Conservation (phyloP, 345 rosid species). For the Alliaria petiolata region DNA sequence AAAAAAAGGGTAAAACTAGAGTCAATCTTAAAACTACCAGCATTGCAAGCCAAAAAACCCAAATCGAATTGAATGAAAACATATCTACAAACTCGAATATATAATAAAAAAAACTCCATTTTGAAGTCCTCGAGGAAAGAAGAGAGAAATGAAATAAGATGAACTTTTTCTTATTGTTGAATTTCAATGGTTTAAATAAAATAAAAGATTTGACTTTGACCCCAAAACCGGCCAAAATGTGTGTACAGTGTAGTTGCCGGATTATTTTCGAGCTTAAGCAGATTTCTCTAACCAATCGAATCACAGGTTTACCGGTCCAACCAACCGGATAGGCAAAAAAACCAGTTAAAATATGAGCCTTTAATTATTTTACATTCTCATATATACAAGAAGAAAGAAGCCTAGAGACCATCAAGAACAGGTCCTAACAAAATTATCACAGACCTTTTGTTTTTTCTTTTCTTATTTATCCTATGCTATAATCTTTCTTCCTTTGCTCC, state of each 20-base stretch:
- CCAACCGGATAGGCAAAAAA: not conserved
- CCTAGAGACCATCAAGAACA: too few species aligned
- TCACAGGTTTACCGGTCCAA: not conserved
- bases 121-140: too few species aligned
- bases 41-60: not conserved
- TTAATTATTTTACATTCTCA: too few species aligned
- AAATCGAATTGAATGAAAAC: not conserved
- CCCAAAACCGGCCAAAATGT: too few species aligned
- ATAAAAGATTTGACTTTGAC: too few species aligned
- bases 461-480: slow-evolving; percentile 24
- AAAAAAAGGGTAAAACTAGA: too few species aligned
- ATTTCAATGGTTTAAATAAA: too few species aligned
- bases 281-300: not conserved
- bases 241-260: too few species aligned
- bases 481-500: slow-evolving; percentile 8
- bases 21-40: not conserved
- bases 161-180: too few species aligned
- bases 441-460: slow-evolving; percentile 4
- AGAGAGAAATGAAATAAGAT: not conserved
- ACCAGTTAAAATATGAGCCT: not conserved
- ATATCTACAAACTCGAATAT: not conserved
- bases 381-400: too few species aligned
- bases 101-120: not conserved
- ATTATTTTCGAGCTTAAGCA: too few species aligned
- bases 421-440: not conserved